Conservation (phyloP, 1,284 basidiomycete genomes). For the Xanthoconium separans region DNA sequence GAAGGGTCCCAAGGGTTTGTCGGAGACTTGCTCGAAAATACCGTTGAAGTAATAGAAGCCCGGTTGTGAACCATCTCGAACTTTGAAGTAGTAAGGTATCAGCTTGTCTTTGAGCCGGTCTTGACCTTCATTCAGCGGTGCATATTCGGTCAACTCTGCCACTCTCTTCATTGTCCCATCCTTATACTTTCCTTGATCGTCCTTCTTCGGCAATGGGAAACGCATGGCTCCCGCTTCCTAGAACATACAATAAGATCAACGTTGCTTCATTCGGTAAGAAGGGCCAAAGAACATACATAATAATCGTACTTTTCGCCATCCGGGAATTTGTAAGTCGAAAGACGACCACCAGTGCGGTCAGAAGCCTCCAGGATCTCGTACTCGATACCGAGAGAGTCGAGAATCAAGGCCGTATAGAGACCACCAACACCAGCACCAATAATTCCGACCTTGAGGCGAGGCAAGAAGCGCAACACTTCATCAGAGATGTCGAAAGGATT, state of each 20-base stretch:
- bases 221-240: conserved; percentile 37
- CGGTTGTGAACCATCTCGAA: background rate
- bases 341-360: conserved; percentile 31
- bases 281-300: conserved; percentile 6
- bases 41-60: conserved; percentile 17
- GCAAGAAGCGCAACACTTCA: background rate
- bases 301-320: conserved; percentile 16
- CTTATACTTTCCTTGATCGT: conserved; percentile 14
- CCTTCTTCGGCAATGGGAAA: conserved; percentile 18
- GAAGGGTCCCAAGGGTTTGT: conserved; percentile 3
- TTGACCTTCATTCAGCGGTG: conserved; percentile 13
- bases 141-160: conserved; percentile 26
- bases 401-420: conserved; percentile 37
- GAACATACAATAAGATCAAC: background rate
- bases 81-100: conserved; percentile 11
- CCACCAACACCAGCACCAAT: conserved; percentile 33
- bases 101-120: conserved; percentile 7
- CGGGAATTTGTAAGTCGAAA: conserved; percentile 36
- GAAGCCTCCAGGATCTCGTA: conserved; percentile 37
- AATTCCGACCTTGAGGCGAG: conserved; percentile 12
- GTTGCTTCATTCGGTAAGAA: background rate
- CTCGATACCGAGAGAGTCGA: conserved; percentile 32
- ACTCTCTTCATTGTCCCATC: conserved; percentile 30
- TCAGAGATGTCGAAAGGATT: background rate
- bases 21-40: background rate